phyloP scores from a whole-genome alignment of 306 rosid species.

The Lupinus albus region DNA sequence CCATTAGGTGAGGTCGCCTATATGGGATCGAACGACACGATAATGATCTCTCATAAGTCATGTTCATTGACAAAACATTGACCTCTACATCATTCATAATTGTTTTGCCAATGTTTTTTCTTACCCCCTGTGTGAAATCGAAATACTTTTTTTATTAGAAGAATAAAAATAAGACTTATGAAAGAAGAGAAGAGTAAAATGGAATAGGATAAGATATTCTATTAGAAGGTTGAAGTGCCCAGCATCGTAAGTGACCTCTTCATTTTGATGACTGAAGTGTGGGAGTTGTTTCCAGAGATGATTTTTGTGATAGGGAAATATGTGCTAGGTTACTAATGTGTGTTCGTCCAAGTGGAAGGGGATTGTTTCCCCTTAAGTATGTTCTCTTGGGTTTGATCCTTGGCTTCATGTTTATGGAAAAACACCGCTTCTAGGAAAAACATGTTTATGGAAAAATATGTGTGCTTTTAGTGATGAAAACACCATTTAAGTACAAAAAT shows the following conservation, averaged over 20 bases:
- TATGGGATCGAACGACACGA: no score
- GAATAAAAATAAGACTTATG: background rate
- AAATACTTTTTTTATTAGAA: background rate
- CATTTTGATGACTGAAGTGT: background rate
- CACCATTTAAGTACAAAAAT: background rate
- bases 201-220: background rate
- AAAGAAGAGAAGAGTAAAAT: background rate
- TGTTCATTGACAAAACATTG: no score
- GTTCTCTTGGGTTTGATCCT: no score
- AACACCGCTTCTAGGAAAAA: no score
- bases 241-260: background rate
- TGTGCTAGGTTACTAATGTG: background rate
- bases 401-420: no score
- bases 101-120: no score
- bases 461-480: background rate
- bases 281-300: constrained; percentile 8
- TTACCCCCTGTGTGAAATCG: background rate
- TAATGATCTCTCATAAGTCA: no score
- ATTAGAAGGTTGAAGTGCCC: background rate
- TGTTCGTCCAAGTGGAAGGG: no score
- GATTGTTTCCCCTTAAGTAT: no score
- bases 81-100: no score
- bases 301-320: constrained; percentile 9
- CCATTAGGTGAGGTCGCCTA: no score
- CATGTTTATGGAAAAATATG: no score